phyloP scores from a whole-genome alignment of 495 filamentous ascomycete genomes.

The Penicillium turbatum region DNA sequence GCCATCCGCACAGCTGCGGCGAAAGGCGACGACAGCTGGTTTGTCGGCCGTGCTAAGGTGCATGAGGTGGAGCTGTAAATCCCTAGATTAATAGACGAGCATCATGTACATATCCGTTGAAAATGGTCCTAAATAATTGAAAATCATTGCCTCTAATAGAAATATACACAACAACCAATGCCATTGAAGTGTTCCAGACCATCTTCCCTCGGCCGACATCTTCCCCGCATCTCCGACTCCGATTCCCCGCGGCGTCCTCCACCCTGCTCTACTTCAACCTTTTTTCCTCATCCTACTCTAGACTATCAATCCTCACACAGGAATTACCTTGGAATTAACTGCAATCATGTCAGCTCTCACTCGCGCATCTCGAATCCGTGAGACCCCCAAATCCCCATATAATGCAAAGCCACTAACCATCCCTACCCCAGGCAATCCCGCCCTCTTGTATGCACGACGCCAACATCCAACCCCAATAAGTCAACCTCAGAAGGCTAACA shows the following conservation, averaged over 20 bases:
- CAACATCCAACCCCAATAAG: not conserved
- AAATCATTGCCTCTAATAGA: not conserved
- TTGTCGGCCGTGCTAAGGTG: conserved; percentile 51
- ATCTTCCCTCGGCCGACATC: conserved; percentile 15
- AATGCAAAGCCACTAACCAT: conserved; percentile 18
- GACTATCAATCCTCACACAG: not conserved
- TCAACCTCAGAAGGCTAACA: conserved; percentile 8
- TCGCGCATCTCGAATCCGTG: conserved; percentile 37
- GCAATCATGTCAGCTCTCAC: conserved; percentile 30
- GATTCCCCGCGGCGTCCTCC: conserved; percentile 19
- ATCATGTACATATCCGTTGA: conserved; percentile 9
- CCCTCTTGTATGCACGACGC: conserved; percentile 55
- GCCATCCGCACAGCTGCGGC: conserved; percentile 46
- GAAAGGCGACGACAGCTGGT: conserved; percentile 49
- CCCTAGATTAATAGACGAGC: not conserved
- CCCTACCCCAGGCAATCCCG: conserved; percentile 54
- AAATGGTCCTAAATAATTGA: not conserved
- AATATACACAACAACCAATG: not conserved
- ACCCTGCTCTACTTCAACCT: conserved; percentile 12
- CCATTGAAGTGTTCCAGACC: not conserved
- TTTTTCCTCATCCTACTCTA: not conserved
- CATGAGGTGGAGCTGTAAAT: conserved; percentile 34
- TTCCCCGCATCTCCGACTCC: conserved; percentile 28
- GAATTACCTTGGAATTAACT: not conserved
- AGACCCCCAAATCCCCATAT: not conserved